Percentiles rank a stretch among this genome's conserved stretches.
Evolutionary conservation across 2,329 filamentous ascomycete species (phyloP).

Genomic region (Curvularia sp.): DNA sequence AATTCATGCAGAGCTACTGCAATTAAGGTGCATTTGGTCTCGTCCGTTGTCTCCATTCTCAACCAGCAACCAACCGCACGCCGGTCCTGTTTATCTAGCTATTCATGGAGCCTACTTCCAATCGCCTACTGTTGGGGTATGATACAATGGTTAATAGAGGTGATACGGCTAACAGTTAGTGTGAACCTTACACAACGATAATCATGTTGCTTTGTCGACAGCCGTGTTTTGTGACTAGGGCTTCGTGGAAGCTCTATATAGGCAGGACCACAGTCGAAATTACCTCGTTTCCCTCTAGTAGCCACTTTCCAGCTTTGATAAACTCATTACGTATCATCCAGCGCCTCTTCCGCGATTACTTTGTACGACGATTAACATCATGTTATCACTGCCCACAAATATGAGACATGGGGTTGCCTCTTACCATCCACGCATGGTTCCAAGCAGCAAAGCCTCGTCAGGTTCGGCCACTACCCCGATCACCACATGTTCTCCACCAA

Average conservation of each 20-base stretch:
- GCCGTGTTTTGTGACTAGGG: neutral
- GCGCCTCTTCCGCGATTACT: neutral
- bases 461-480: neutral
- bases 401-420: neutral
- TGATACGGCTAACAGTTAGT: neutral
- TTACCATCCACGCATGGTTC: neutral
- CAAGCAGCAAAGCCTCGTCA: constrained; percentile 1
- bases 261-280: neutral
- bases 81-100: neutral
- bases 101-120: neutral
- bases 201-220: neutral
- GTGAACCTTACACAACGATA: neutral
- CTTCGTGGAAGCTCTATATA: neutral
- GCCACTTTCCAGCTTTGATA: neutral
- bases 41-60: neutral
- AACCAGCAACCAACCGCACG: neutral
- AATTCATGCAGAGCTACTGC: neutral
- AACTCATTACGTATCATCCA: neutral
- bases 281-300: neutral
- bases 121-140: neutral
- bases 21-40: no score
- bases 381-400: neutral
- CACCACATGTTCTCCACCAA: neutral
- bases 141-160: neutral
- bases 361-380: neutral